Conservation (phyloP, 2,329 filamentous ascomycete species). For the Penicillium expansum region DNA sequence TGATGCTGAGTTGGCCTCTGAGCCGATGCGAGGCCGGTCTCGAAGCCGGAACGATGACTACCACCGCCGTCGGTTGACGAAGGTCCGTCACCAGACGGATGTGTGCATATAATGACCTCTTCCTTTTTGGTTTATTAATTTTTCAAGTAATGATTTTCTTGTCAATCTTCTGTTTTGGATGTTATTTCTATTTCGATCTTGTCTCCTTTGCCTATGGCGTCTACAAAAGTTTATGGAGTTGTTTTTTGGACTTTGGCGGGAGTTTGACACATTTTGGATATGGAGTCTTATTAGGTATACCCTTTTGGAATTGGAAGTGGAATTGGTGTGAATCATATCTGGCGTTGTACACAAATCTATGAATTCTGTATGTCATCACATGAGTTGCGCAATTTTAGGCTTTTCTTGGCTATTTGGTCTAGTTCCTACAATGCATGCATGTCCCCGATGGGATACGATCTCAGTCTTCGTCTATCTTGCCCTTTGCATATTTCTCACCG, state of each 20-base stretch:
- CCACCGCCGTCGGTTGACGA: slow-evolving; percentile 19
- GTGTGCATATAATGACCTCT: slow-evolving; percentile 16
- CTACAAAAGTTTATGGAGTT: slow-evolving; percentile 7
- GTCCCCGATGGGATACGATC: not conserved
- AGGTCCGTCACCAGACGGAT: slow-evolving; percentile 14
- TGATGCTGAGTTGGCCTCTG: slow-evolving; percentile 2
- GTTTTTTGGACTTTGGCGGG: not conserved
- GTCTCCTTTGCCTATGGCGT: not conserved
- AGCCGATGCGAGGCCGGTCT: slow-evolving; percentile 24
- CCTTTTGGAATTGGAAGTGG: slow-evolving; percentile 16
- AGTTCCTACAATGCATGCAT: not conserved
- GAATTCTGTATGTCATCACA: not conserved
- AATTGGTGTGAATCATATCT: slow-evolving; percentile 2
- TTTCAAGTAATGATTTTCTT: not conserved
- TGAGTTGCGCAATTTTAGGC: not conserved
- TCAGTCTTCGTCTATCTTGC: not conserved
- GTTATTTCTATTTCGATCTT: not conserved
- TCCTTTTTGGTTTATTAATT: slow-evolving; percentile 10
- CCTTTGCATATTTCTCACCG: not conserved
- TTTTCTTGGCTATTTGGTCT: not conserved
- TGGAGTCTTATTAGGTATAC: slow-evolving; percentile 21
- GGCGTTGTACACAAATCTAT: slow-evolving; percentile 14
- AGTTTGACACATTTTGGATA: slow-evolving; percentile 2
- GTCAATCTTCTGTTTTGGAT: not conserved
- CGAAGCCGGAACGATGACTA: slow-evolving; percentile 26